Base-by-base conservation (phyloP, 257 asterid genomes). In the Penstemon davidsonii region DNA sequence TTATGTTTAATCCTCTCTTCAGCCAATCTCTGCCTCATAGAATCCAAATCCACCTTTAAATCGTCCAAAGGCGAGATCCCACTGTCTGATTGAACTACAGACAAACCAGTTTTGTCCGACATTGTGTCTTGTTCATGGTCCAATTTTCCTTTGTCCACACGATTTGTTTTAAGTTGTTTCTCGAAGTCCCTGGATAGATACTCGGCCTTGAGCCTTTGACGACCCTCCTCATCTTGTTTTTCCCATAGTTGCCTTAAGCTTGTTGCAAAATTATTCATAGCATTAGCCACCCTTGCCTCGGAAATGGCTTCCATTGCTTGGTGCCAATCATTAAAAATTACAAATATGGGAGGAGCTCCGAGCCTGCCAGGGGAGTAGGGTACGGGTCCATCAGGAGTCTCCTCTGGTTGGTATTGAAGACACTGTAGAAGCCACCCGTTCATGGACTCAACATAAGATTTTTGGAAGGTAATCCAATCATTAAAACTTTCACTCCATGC, bases 361-460 rank as follows among this genome's bases (percentile, higher is more conserved):
- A 94, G 83, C 59, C 80, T 82, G 15, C 96, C 96, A 1, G 99
- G 99, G 53, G 99, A 94, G 72, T 83, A 94, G 36, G 96, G 99
- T 13, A 77, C 74, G 1, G 86, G 84, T 45, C 99, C 97, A 65
- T 91, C 99, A 0, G 92, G 82, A 3, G 96, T 88, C 65, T 73
- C 79, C 71, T 94, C 99, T 1, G 87, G 87, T 67, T 85, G 85
- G 43, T 91, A 86, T 5, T 77, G 62, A 19, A 94, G 86, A 68
- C 97, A 88, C 40, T 72, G 87, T 41, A 91, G 73, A 59, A 94
- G 96, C 99, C 99, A 94, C 18, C 84, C 82, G 8, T 91, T 91
- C 56, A 94, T 69, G 74, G 96, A 84, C 75, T 83, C 91, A 8
- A 86, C 88, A 45, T 91, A 94, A 0, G 93, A 78, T 65, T 88